Conservation (phyloP, 768 basidiomycete genomes). For the Suillus spraguei region DNA sequence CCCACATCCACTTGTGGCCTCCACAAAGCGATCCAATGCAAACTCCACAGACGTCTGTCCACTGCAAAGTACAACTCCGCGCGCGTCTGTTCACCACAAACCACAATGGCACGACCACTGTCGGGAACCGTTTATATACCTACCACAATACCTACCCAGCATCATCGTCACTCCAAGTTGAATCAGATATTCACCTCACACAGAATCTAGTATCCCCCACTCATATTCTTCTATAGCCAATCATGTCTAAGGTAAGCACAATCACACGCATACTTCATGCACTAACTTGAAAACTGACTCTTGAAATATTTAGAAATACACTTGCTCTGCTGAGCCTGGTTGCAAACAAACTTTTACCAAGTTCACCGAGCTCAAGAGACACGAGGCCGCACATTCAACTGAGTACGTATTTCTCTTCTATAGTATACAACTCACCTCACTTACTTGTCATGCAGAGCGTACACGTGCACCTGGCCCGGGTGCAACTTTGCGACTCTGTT, state of each 20-base stretch:
- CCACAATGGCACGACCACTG: neutral
- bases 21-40: neutral
- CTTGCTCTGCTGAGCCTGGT: conserved; percentile 14
- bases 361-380: conserved; percentile 22
- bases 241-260: neutral
- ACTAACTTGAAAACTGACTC: neutral
- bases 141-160: too few species aligned
- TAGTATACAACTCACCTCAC: too few species aligned
- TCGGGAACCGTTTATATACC: neutral
- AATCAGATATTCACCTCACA: too few species aligned
- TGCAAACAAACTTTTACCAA: conserved; percentile 12
- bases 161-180: too few species aligned
- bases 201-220: neutral
- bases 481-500: conserved; percentile 20
- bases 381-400: conserved; percentile 12
- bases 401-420: too few species aligned
- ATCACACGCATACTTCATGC: neutral
- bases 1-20: neutral
- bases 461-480: conserved; percentile 16
- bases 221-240: neutral
- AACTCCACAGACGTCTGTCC: too few species aligned
- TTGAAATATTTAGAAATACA: conserved; percentile 10
- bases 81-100: neutral
- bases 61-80: too few species aligned
- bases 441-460: conserved; percentile 15